Evolutionary conservation across 306 rosid genomes (phyloP), one percentile per base, ranked within the genome.

Genomic region (Cyclanthera cordifolia): DNA sequence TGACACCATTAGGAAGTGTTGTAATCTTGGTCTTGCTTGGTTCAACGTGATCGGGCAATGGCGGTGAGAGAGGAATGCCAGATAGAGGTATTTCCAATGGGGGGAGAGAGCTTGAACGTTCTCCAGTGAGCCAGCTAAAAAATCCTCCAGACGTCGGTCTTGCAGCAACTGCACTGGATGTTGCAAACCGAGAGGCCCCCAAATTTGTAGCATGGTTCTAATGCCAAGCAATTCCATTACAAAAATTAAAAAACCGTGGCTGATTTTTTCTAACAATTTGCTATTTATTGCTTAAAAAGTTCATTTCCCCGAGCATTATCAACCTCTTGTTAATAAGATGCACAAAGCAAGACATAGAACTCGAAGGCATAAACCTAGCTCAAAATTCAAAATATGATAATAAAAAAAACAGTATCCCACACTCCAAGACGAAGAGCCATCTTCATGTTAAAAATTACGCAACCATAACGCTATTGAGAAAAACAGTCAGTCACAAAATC

Each of bases 91-190:
- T 76, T 43, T 85, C 83, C 15, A 91, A 56, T 8, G 85, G 57
- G 49, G 96, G 89, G 74, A 83, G 85, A 27, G 84, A 59, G 72
- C 83, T 81, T 4, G 96, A 80, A 46, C 55, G 48, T 56, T 80
- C 91, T 70, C 94, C 97, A 0, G 83, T 85, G 56, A 91, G 85
- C 96, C 96, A 91, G 79, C 89, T 79, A 73, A 86, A 88, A 75
- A 88, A 76, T 20, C 96, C 94, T 23, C 87, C 83, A 0, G 85
- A 76, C 9, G 96, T 59, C 47, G 81, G 71, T 70, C 73, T 79
- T 51, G 89, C 63, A 50, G 89, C 85, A 61, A 84, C 89, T 3
- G 83, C 90, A 20, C 78, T 73, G 8, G 89, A 81, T 21, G 91
- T 82, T 19, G 85, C 81, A 78, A 71, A 78, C 87, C 97, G 82